Evolutionary conservation across 2,329 filamentous ascomycete species (phyloP), one percentile per base, ranked within the genome.

Genomic region (Teratosphaeria nubilosa): DNA sequence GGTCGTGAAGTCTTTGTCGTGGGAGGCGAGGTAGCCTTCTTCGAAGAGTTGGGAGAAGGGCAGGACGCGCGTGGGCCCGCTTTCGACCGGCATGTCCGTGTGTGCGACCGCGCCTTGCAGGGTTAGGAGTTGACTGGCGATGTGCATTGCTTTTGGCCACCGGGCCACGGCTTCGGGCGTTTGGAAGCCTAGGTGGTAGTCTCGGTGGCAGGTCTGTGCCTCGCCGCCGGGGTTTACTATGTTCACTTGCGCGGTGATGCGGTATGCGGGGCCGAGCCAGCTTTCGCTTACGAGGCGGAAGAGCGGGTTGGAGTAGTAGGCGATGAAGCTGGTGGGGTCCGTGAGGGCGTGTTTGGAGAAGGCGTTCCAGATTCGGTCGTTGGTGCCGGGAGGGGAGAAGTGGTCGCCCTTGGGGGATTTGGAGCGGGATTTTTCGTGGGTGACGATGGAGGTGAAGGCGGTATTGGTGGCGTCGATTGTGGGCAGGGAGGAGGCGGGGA

Each of bases 111-210:
- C 84, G 0, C 84, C 84, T 65, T 86, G 83, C 13, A 86, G 72
- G 1, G 83, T 86, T 27, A 86, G 69, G 58, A 80, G 78, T 64
- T 82, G 81, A 27, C 76, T 81, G 0, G 81, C 77, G 1, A 77
- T 62, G 51, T 86, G 84, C 68, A 78, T 74, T 0, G 75, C 75
- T 45, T 74, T 76, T 0, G 83, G 83, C 59, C 79, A 82, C 20
- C 66, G 70, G 0, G 74, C 73, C 51, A 75, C 78, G 1, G 71
- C 71, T 6, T 76, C 75, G 2, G 74, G 66, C 0, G 78, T 80
- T 67, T 84, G 82, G 70, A 86, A 86, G 0, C 83, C 84, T 1
- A 86, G 75, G 64, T 86, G 83, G 65, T 86, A 86, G 65, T 86
- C 84, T 1, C 83, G 76, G 65, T 86, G 84, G 7, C 74, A 74